Evolutionary conservation across 2,329 filamentous ascomycete species (phyloP), one percentile per base, ranked within the genome.

Genomic region (Epichloe sylvatica): DNA sequence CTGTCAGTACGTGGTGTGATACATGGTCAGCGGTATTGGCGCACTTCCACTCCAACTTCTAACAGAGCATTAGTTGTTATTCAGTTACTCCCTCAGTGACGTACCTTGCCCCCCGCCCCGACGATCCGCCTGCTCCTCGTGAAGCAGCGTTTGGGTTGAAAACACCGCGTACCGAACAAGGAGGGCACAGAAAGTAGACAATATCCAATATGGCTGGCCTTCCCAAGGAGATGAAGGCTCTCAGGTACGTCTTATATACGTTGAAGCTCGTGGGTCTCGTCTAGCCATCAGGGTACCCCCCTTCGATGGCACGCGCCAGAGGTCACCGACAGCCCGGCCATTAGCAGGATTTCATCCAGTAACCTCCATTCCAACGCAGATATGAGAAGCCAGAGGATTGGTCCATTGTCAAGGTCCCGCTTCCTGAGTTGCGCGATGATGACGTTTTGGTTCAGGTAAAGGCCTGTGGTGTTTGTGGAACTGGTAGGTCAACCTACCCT

Each of bases 371-470:
- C 25, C 19, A 30, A 37, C 11, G 36, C 51, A 71, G 70, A 64
- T 81, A 82, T 67, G 75, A 78, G 64, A 76, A 81, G 71, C 78
- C 78, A 41, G 70, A 78, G 62, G 70, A 76, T 52, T 81, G 75
- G 66, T 70, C 71, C 55, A 73, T 83, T 52, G 78, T 83, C 55
- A 68, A 77, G 11, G 75, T 82, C 36, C 78, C 80, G 54, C 73
- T 83, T 6, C 80, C 80, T 19, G 72, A 69, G 56, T 65, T 82
- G 55, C 74, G 77, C 56, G 70, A 78, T 25, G 74, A 78, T 52
- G 78, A 82, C 64, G 69, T 81, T 55, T 66, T 81, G 57, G 73
- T 83, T 65, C 80, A 83, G 67, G 80, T 84, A 60, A 82, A 83
- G 67, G 80, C 77, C 49, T 81, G 77, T 56, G 78, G 78, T 69